Evolutionary conservation across 768 basidiomycete species (phyloP).

Genomic region (Boletus subparvulus): DNA sequence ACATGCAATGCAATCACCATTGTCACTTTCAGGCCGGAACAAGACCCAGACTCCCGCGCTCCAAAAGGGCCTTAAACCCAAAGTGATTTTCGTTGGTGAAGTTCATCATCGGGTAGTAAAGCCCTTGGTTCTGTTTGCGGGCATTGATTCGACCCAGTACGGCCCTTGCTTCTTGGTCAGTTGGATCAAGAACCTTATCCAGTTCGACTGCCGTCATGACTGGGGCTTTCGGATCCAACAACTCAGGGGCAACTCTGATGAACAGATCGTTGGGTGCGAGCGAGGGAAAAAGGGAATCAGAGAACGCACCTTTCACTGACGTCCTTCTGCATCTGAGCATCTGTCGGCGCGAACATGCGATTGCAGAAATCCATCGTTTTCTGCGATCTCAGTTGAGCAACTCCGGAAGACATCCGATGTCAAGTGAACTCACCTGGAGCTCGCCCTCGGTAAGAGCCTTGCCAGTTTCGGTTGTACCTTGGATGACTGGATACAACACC

Average conservation of each 20-base stretch:
- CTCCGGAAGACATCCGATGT: not conserved
- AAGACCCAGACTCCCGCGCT: slow-evolving; percentile 2
- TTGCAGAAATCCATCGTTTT: slow-evolving; percentile 13
- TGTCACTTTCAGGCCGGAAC: not conserved
- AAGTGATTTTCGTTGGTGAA: slow-evolving; percentile 13
- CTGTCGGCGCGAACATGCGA: slow-evolving; percentile 1
- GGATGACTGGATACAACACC: slow-evolving; percentile 1
- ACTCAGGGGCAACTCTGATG: not conserved
- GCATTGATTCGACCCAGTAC: slow-evolving; percentile 15
- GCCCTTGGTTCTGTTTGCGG: slow-evolving; percentile 14
- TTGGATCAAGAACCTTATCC: not conserved
- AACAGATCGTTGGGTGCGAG: not conserved
- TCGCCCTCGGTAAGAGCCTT: slow-evolving; percentile 6
- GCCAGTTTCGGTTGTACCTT: slow-evolving; percentile 5
- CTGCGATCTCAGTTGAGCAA: not conserved
- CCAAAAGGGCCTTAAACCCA: slow-evolving; percentile 8
- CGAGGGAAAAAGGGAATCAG: not conserved
- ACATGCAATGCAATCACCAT: no score
- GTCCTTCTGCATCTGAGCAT: slow-evolving; percentile 1
- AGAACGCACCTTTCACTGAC: not conserved
- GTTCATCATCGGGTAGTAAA: slow-evolving; percentile 13
- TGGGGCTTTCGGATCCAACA: not conserved
- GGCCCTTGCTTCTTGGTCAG: slow-evolving; percentile 8
- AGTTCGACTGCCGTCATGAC: not conserved
- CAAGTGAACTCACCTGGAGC: not conserved